phyloP scores from a whole-genome alignment of 1,139 yeast genomes.

The Nakaseomyces kungkrabaensis region DNA sequence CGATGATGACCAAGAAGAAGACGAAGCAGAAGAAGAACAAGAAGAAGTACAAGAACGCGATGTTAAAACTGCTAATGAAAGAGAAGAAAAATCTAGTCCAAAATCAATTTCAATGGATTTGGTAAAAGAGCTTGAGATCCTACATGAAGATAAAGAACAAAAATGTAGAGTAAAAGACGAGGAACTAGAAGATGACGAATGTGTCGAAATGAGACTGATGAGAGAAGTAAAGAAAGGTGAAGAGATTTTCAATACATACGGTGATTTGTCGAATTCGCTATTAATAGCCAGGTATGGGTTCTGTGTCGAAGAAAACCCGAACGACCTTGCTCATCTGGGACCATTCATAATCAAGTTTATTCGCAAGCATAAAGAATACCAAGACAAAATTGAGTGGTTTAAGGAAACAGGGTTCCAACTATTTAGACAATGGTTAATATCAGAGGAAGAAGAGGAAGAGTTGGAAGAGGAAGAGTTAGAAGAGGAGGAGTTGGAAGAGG shows the following conservation, averaged over 20 bases:
- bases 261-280: conserved; percentile 56
- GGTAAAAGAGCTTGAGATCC: conserved; percentile 8
- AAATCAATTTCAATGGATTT: conserved; percentile 5
- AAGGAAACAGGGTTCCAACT: neutral
- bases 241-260: conserved; percentile 73
- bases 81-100: conserved; percentile 4
- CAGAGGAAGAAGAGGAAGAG: conserved; percentile 2
- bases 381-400: conserved; percentile 5
- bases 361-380: conserved; percentile 4
- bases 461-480: conserved; percentile 4
- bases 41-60: conserved; percentile 13
- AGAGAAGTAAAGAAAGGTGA: conserved; percentile 35
- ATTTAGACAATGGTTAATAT: conserved; percentile 2
- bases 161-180: conserved; percentile 28
- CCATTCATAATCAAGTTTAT: conserved; percentile 15
- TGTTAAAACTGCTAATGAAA: conserved; percentile 17
- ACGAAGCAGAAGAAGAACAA: conserved; percentile 7
- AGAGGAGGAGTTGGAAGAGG: neutral
- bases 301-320: conserved; percentile 43
- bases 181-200: conserved; percentile 33
- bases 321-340: conserved; percentile 50
- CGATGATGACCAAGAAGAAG: conserved; percentile 11
- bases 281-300: conserved; percentile 72
- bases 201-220: conserved; percentile 50
- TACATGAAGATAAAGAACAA: conserved; percentile 11